Evolutionary conservation across 2,329 filamentous ascomycete genomes (phyloP), one percentile per base, ranked within the genome.

Genomic region (Cladosporium austrohemisphaericum): DNA sequence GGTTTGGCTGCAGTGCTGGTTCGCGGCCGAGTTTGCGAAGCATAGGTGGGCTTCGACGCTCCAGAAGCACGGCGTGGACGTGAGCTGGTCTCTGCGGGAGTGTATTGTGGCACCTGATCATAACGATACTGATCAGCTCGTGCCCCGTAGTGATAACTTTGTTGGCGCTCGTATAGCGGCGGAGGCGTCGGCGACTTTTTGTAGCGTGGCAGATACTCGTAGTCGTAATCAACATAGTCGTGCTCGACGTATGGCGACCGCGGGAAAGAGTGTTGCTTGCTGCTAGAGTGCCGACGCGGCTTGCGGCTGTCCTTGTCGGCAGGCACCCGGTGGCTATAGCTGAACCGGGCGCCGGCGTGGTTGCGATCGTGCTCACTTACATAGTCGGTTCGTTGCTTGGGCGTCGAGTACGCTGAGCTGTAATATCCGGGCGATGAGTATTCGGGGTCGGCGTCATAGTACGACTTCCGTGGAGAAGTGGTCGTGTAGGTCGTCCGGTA

Each of bases 321-420:
- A 14, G 54, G 51, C 53, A 54, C 56, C 50, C 56, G 54, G 52
- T 59, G 60, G 16, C 9, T 37, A 25, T 38, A 32, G 3, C 13
- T 8, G 58, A 63, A 61, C 54, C 58, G 68, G 65, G 65, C 66
- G 69, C 59, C 66, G 61, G 67, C 68, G 54, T 57, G 68, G 62
- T 60, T 60, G 59, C 66, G 65, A 60, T 65, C 68, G 70, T 72
- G 76, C 75, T 74, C 76, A 84, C 81, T 84, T 83, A 84, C 81
- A 83, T 79, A 77, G 70, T 83, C 79, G 67, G 71, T 63, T 68
- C 78, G 75, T 70, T 70, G 77, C 72, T 70, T 75, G 67, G 71
- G 73, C 66, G 73, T 77, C 68, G 67, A 75, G 48, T 65, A 62
- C 53, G 63, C 58, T 36, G 62, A 62, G 36, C 76, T 71, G 59